A percentile compares a stretch with the other conserved stretches of the same genome.
Evolutionary conservation across 108 stramenopile species (phyloP).

Genomic region (Cyclotella cryptica): DNA sequence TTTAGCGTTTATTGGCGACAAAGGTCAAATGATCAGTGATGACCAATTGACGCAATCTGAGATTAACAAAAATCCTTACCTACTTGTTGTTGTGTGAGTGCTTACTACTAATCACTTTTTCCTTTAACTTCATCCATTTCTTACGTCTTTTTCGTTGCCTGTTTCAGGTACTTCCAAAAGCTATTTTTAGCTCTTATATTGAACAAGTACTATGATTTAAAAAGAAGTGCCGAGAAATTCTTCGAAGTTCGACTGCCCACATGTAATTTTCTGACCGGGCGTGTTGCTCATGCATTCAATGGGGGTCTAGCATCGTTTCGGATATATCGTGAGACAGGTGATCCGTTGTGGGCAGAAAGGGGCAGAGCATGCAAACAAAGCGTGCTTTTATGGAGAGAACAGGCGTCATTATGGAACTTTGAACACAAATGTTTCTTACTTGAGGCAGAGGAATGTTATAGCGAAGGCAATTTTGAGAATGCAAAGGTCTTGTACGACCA

Average conservation of each 20-base stretch:
- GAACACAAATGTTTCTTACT: slow-evolving; percentile 26
- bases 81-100: neutral
- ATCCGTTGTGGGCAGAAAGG: slow-evolving; percentile 3
- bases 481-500: slow-evolving; percentile 15
- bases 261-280: neutral
- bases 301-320: slow-evolving; percentile 15
- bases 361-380: slow-evolving; percentile 6
- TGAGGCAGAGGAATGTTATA: slow-evolving; percentile 29
- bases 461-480: slow-evolving; percentile 2
- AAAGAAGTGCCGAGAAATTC: slow-evolving; percentile 4
- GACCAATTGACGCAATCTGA: neutral
- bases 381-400: slow-evolving; percentile 13
- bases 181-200: slow-evolving; percentile 1
- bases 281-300: slow-evolving; percentile 3
- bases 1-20: neutral
- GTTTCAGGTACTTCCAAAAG: neutral
- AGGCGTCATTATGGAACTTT: slow-evolving; percentile 34
- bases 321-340: slow-evolving; percentile 21
- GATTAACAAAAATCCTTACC: slow-evolving; percentile 1
- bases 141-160: neutral
- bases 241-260: neutral
- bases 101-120: neutral
- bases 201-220: neutral
- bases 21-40: neutral
- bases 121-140: too few species aligned